A percentile compares a stretch with the other conserved stretches of the same genome.
phyloP scores from a whole-genome alignment of 352 stramenopile species.

The Pythium oligandrum region DNA sequence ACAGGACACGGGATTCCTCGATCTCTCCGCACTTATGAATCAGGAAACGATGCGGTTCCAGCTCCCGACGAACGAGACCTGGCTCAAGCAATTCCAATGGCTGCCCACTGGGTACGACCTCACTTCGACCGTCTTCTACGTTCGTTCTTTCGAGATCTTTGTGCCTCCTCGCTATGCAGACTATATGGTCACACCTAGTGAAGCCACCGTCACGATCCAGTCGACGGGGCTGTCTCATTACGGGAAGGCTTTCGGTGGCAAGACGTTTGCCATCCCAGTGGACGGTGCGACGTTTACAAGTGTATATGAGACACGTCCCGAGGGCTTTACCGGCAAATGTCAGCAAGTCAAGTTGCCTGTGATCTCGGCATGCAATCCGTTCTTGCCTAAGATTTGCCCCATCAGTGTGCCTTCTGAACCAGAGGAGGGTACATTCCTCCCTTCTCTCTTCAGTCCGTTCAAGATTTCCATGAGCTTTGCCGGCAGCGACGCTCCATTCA shows the following conservation, averaged over 20 bases:
- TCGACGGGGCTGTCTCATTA: slow-evolving; percentile 1
- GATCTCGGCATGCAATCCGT: slow-evolving; percentile 1
- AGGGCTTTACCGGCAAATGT: background rate
- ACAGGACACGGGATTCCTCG: background rate
- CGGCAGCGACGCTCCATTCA: background rate
- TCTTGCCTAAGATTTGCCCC: background rate
- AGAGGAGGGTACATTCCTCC: background rate
- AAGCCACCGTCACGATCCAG: background rate
- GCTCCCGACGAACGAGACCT: background rate
- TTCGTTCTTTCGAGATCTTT: slow-evolving; percentile 5
- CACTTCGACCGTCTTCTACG: background rate
- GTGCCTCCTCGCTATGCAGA: background rate
- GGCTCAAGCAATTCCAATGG: background rate
- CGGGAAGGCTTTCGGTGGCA: background rate
- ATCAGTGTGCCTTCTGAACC: background rate
- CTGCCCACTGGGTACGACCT: background rate
- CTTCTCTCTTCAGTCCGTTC: slow-evolving; percentile 4
- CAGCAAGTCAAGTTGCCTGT: background rate
- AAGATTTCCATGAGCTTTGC: background rate
- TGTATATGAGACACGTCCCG: no score
- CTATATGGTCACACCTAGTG: background rate
- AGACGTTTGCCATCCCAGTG: slow-evolving; percentile 1
- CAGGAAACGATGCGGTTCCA: background rate
- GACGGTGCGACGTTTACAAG: background rate
- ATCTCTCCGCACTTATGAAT: background rate